Conservation (phyloP, 345 rosid species). For the Zanthoxylum bungeanum region DNA sequence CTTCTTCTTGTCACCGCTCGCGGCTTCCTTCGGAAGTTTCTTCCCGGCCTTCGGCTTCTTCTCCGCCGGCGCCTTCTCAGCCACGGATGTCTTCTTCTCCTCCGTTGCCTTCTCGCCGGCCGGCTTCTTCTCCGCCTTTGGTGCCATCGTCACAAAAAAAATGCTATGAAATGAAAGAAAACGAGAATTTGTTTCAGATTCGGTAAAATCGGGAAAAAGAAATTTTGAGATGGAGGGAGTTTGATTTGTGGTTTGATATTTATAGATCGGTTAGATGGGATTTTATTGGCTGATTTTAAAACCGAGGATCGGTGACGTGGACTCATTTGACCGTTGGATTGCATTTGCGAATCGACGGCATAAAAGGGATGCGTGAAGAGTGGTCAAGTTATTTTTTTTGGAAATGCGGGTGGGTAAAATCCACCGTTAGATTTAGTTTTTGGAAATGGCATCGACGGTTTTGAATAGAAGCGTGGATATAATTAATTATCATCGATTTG, state of each 20-base stretch:
- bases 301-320: background rate
- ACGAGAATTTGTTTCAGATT: background rate
- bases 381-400: too few species aligned
- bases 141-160: constrained; percentile 28
- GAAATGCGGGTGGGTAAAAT: too few species aligned
- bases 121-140: constrained; percentile 72
- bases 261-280: background rate
- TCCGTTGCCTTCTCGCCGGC: too few species aligned
- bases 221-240: background rate
- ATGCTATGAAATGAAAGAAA: background rate
- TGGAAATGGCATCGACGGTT: too few species aligned
- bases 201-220: rapidly evolving
- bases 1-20: too few species aligned
- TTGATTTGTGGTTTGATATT: background rate
- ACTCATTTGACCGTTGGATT: background rate
- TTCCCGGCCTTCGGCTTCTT: too few species aligned
- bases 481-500: too few species aligned
- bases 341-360: background rate
- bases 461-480: too few species aligned
- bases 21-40: too few species aligned
- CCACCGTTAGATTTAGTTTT: too few species aligned
- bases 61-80: constrained; percentile 1
- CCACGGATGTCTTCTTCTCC: constrained; percentile 54
- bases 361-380: background rate
- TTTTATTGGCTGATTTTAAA: background rate